Evolutionary conservation across 78 protist species (phyloP).

Genomic region (slime mould (Dictyostelium discoideum)): dicty_2.7 NC_007089.4:3999001-3999500

Average conservation of each 20-base stretch:
- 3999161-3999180: too few species aligned
- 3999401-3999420: neutral
- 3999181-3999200: too few species aligned
- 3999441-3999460: constrained; percentile 20
- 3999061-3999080: too few species aligned
- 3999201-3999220: too few species aligned
- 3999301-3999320: constrained; percentile 14
- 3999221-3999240: too few species aligned
- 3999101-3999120: too few species aligned
- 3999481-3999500: neutral
- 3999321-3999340: constrained; percentile 42
- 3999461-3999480: constrained; percentile 23
- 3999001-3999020: too few species aligned
- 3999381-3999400: neutral
- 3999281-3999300: neutral
- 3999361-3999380: constrained; percentile 37
- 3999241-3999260: neutral
- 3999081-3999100: too few species aligned
- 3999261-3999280: neutral
- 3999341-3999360: constrained; percentile 75
- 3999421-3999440: neutral
- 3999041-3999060: too few species aligned
- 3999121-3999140: too few species aligned
- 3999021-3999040: too few species aligned
- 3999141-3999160: too few species aligned